Evolutionary conservation across 805 yeast genomes (phyloP).

Genomic region (Wickerhamomyces bovis): DNA sequence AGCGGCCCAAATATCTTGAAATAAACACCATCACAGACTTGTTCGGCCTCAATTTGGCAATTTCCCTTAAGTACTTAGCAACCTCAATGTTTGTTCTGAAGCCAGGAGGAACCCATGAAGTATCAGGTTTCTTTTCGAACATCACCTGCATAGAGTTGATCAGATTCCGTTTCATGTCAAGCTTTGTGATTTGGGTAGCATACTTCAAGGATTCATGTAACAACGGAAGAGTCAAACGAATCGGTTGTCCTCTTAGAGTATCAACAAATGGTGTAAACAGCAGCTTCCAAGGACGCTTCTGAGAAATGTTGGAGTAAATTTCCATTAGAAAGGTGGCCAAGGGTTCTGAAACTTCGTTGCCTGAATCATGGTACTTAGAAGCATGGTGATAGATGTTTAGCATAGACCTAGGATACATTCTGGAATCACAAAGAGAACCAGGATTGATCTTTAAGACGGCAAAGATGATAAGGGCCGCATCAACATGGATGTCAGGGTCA

Average conservation of each 20-base stretch:
- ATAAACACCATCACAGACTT: conserved; percentile 9
- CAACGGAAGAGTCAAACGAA: conserved; percentile 2
- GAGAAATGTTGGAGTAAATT: conserved; percentile 1
- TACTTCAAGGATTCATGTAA: conserved; percentile 9
- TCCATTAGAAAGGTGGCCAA: conserved; percentile 1
- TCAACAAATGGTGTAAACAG: conserved; percentile 10
- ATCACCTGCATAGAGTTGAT: conserved; percentile 12
- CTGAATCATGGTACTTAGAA: conserved; percentile 2
- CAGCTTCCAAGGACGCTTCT: conserved; percentile 9
- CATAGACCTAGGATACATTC: conserved; percentile 11
- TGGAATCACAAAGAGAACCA: background rate
- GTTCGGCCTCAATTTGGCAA: background rate
- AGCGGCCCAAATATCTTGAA: conserved; percentile 18
- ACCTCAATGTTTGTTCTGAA: conserved; percentile 10
- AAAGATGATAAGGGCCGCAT: conserved; percentile 24
- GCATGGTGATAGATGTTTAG: conserved; percentile 18
- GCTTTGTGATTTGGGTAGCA: conserved; percentile 3
- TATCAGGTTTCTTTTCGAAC: conserved; percentile 5
- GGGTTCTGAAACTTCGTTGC: background rate
- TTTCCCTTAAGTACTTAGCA: conserved; percentile 10
- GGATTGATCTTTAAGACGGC: conserved; percentile 13
- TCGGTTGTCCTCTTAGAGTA: conserved; percentile 1
- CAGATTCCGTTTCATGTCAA: conserved; percentile 1
- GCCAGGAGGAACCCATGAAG: conserved; percentile 1
- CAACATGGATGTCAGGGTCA: conserved; percentile 17